phyloP scores from a whole-genome alignment of 1,139 yeast genomes.

The Lodderomyces pseudojiufengensis region DNA sequence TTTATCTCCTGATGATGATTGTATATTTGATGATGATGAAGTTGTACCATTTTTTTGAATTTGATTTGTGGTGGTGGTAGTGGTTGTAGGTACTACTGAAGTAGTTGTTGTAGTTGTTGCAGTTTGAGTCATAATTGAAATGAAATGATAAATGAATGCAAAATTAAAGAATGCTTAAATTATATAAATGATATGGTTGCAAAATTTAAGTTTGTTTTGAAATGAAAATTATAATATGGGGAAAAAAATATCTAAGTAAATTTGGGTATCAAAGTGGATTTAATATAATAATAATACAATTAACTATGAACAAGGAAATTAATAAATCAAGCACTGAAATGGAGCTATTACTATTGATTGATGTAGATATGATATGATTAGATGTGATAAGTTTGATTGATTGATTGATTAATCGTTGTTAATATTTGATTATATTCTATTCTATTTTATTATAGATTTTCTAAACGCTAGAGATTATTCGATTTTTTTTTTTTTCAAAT shows the following conservation, averaged over 20 bases:
- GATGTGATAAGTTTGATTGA: conserved; percentile 1
- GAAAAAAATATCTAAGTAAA: too few species aligned
- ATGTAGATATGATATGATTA: background rate
- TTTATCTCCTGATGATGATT: conserved; percentile 11
- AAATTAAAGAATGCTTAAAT: too few species aligned
- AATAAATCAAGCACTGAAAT: background rate
- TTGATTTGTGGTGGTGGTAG: background rate
- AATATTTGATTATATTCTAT: too few species aligned
- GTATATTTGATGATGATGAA: conserved; percentile 5
- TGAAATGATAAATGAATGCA: conserved; percentile 1
- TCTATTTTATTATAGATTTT: background rate
- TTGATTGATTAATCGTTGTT: conserved; percentile 6
- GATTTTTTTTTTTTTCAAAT: too few species aligned
- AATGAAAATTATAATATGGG: too few species aligned
- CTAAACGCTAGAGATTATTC: too few species aligned
- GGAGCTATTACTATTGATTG: background rate
- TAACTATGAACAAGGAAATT: background rate
- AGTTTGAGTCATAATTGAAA: conserved; percentile 1
- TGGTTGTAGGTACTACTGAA: conserved; percentile 6
- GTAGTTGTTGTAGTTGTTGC: conserved; percentile 8
- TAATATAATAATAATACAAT: background rate
- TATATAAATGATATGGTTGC: too few species aligned
- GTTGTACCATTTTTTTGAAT: background rate
- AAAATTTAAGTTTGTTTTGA: too few species aligned
- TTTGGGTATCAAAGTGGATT: too few species aligned